Percentiles rank a stretch among this genome's conserved stretches.
These are phyloP conservation scores for Naganishia randhawae DNA, from an alignment of 768 basidiomycete species.

Conservation along the genomic window DNA sequence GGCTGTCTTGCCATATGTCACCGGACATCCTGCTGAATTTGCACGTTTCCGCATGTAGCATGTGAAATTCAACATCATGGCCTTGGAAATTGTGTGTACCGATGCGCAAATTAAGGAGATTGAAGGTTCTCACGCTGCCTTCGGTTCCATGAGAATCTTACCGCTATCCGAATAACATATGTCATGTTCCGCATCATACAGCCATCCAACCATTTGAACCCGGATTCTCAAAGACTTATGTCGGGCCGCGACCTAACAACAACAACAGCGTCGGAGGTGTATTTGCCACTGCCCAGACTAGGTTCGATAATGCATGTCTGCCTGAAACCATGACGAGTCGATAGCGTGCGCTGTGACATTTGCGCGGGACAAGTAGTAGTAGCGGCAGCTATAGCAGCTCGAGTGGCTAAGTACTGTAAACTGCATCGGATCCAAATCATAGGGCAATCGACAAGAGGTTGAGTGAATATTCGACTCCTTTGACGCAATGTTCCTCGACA, in stretches of 20 bases:
- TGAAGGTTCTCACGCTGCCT: constrained; percentile 25
- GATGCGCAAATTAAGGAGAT: constrained; percentile 40
- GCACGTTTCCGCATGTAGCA: constrained; percentile 20
- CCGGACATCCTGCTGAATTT: too few species aligned
- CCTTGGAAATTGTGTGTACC: constrained; percentile 34
- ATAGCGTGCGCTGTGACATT: too few species aligned
- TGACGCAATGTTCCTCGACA: too few species aligned
- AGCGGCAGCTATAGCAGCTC: too few species aligned
- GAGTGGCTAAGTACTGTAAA: too few species aligned
- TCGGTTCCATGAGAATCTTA: not conserved
- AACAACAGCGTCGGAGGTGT: not conserved
- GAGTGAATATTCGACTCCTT: too few species aligned
- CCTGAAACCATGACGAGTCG: too few species aligned
- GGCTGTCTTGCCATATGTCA: not conserved
- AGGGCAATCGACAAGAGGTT: too few species aligned
- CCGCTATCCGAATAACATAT: too few species aligned
- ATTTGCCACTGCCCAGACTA: not conserved
- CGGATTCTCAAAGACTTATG: constrained; percentile 27
- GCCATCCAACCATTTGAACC: constrained; percentile 24
- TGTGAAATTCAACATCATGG: constrained; percentile 35
- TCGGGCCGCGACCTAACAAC: constrained; percentile 20
- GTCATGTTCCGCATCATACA: not conserved
- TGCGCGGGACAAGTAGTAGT: too few species aligned
- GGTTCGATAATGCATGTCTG: too few species aligned
- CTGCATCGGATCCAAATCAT: too few species aligned